A percentile compares a stretch with the other conserved stretches of the same genome.
These are phyloP conservation scores for Trichosporon faecale DNA, from an alignment of 1,284 basidiomycete genomes.

Conservation along the genomic window DNA sequence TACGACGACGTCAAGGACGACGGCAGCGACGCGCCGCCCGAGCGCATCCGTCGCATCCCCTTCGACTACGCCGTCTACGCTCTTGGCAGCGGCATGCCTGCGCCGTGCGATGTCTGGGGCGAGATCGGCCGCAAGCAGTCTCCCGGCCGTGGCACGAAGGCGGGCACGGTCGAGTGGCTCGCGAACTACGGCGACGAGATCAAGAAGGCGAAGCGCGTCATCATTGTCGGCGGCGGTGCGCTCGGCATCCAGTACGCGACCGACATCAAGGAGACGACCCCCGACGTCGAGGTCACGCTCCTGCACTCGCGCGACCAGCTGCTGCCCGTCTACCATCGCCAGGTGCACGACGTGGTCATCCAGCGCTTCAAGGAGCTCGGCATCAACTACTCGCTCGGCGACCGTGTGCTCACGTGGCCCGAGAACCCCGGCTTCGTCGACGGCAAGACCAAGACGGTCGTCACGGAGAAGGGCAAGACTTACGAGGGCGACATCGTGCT, in stretches of 20 bases:
- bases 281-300: slow-evolving; percentile 53
- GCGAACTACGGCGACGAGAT: slow-evolving; percentile 39
- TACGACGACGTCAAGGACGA: slow-evolving; percentile 20
- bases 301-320: slow-evolving; percentile 54
- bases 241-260: slow-evolving; percentile 56
- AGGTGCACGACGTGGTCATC: slow-evolving; percentile 50
- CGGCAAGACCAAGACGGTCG: slow-evolving; percentile 52
- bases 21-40: slow-evolving; percentile 16
- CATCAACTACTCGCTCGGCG: slow-evolving; percentile 52
- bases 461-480: slow-evolving; percentile 61
- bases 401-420: slow-evolving; percentile 49
- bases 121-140: slow-evolving; percentile 19
- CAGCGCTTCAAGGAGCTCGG: slow-evolving; percentile 49
- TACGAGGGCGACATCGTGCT: slow-evolving; percentile 66
- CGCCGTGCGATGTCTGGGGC: slow-evolving; percentile 48
- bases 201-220: slow-evolving; percentile 45
- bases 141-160: slow-evolving; percentile 40
- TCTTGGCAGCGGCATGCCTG: slow-evolving; percentile 46
- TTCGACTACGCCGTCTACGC: slow-evolving; percentile 55
- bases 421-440: slow-evolving; percentile 35
- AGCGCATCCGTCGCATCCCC: slow-evolving; percentile 31
- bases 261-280: slow-evolving; percentile 53
- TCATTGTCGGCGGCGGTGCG: slow-evolving; percentile 54
- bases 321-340: slow-evolving; percentile 52
- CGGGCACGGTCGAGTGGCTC: slow-evolving; percentile 32